A percentile compares a stretch with the other conserved stretches of the same genome.
phyloP scores from a whole-genome alignment of 1,284 basidiomycete species.

The Neolentinus lepideus region DNA sequence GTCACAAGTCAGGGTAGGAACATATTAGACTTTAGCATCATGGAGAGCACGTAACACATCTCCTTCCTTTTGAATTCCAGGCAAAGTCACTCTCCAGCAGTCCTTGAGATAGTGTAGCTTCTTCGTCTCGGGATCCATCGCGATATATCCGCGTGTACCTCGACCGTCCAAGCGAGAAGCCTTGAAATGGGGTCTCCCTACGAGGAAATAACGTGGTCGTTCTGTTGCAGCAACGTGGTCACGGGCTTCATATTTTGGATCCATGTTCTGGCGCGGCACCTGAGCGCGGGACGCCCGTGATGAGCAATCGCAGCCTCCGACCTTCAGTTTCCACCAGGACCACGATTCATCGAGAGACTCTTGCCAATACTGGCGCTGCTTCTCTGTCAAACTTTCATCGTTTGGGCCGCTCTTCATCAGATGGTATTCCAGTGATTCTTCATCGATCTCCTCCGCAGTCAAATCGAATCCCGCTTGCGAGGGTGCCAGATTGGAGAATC shows the following conservation, averaged over 20 bases:
- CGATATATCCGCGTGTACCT: conserved; percentile 4
- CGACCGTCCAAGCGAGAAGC: neutral
- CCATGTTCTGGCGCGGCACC: too few relatives aligned
- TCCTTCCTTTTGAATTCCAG: conserved; percentile 10
- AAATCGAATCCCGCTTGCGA: conserved; percentile 11
- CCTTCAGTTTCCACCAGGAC: too few relatives aligned
- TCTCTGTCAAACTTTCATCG: neutral
- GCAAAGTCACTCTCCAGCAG: conserved; percentile 12
- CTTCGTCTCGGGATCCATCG: conserved; percentile 3
- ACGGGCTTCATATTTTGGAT: too few relatives aligned
- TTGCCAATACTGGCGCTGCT: too few relatives aligned
- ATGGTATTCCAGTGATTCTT: neutral
- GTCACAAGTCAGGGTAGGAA: conserved; percentile 6
- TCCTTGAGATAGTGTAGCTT: conserved; percentile 17
- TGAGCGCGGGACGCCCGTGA: too few relatives aligned
- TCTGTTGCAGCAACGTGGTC: neutral
- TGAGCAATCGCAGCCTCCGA: too few relatives aligned
- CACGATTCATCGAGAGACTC: too few relatives aligned
- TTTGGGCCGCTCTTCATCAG: neutral
- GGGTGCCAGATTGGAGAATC: conserved; percentile 9
- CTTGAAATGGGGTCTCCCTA: neutral
- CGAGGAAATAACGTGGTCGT: neutral
- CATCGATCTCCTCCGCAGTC: conserved; percentile 7
- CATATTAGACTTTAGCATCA: conserved; percentile 3
- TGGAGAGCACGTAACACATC: conserved; percentile 10